A percentile compares a stretch with the other conserved stretches of the same genome.
Conservation (phyloP, 805 yeast species). For the Pichia heedii region DNA sequence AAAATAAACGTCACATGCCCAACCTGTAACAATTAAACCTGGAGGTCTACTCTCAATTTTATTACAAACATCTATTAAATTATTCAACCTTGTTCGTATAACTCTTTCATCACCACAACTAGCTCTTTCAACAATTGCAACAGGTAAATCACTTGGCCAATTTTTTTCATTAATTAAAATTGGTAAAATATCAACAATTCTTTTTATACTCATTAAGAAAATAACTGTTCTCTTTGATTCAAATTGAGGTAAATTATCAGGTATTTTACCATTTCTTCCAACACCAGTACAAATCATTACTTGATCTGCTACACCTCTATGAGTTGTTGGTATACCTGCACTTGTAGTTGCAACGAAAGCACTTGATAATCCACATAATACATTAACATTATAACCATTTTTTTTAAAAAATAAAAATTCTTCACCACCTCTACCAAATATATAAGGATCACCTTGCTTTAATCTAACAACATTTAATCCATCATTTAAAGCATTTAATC, state of each 20-base stretch:
- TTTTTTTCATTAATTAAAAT: slow-evolving; percentile 31
- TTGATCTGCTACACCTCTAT: slow-evolving; percentile 86
- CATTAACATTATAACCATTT: slow-evolving; percentile 63
- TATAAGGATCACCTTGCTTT: slow-evolving; percentile 95
- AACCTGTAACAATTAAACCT: slow-evolving; percentile 76
- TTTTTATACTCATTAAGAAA: slow-evolving; percentile 83
- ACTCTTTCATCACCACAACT: slow-evolving; percentile 90
- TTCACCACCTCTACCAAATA: slow-evolving; percentile 95
- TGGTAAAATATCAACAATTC: slow-evolving; percentile 51
- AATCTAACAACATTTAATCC: slow-evolving; percentile 80
- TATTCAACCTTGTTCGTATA: slow-evolving; percentile 58
- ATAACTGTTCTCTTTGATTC: slow-evolving; percentile 69
- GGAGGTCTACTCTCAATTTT: slow-evolving; percentile 86
- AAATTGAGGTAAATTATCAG: slow-evolving; percentile 61
- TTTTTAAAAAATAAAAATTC: slow-evolving; percentile 62
- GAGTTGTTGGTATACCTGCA: slow-evolving; percentile 83
- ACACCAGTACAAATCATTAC: slow-evolving; percentile 92
- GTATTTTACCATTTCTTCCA: slow-evolving; percentile 78
- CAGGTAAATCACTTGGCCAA: slow-evolving; percentile 71
- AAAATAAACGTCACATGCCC: slow-evolving; percentile 43
- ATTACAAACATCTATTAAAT: slow-evolving; percentile 65
- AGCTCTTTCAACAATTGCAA: slow-evolving; percentile 83
- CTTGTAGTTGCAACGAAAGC: slow-evolving; percentile 82
- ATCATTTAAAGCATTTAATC: slow-evolving; percentile 49
- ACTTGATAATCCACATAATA: slow-evolving; percentile 82